Conservation (phyloP, 1,284 basidiomycete genomes). For the Polyporus tsugae region DNA sequence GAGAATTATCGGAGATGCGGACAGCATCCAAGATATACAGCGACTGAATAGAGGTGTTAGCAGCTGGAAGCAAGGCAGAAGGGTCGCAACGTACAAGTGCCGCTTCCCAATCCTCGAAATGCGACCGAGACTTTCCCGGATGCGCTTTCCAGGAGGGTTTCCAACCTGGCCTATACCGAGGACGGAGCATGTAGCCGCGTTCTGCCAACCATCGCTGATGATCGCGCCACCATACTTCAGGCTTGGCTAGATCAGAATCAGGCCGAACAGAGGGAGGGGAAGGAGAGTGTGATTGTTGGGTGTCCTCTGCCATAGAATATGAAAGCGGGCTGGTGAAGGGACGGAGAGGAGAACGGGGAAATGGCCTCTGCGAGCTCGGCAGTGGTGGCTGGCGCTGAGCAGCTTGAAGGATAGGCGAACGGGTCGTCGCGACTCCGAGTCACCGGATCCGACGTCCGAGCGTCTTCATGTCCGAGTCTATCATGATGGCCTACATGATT, state of each 20-base stretch:
- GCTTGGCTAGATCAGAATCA: background rate
- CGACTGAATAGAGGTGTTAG: background rate
- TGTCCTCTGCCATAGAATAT: no score
- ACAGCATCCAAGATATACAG: constrained; percentile 24
- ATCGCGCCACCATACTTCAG: constrained; percentile 13
- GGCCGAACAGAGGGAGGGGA: background rate
- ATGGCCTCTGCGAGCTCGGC: no score
- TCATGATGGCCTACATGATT: no score
- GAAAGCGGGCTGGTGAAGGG: no score
- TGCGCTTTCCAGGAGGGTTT: constrained; percentile 23
- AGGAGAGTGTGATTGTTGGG: background rate
- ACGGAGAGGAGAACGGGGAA: no score
- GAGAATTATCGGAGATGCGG: constrained; percentile 14
- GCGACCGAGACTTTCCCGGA: background rate
- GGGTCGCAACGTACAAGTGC: background rate
- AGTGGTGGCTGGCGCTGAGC: no score
- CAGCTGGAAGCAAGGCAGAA: background rate
- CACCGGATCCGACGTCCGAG: no score
- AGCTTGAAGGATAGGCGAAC: no score
- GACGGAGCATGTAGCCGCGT: constrained; percentile 30
- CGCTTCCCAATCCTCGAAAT: constrained; percentile 12
- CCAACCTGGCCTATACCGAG: constrained; percentile 30
- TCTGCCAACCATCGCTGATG: constrained; percentile 26
- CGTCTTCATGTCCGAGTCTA: no score
- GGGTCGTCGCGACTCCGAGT: no score